Conservation (phyloP, 352 stramenopile species). For the Thraustochytrium sp. region DNA sequence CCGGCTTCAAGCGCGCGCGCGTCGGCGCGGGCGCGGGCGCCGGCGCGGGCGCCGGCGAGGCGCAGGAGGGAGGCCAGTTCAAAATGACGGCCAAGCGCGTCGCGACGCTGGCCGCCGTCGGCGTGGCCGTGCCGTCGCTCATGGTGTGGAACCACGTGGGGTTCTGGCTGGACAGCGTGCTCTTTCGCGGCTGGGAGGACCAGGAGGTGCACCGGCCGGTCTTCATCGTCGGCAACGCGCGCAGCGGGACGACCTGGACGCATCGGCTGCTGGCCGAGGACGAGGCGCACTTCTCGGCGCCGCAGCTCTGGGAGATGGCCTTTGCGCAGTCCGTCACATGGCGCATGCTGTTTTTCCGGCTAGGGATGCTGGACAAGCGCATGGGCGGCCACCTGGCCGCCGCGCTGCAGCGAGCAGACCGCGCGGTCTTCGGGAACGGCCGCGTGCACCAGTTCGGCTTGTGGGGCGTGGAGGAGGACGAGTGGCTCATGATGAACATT, state of each 20-base stretch:
- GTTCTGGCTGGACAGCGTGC: background rate
- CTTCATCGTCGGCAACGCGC: conserved; percentile 27
- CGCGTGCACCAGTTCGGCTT: background rate
- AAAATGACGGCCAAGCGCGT: background rate
- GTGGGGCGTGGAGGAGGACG: conserved; percentile 17
- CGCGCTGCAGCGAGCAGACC: background rate
- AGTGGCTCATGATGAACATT: conserved; percentile 38
- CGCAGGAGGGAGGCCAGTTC: background rate
- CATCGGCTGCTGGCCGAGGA: conserved; percentile 25
- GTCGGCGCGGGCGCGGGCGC: no score
- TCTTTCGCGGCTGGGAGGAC: background rate
- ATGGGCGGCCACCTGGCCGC: background rate
- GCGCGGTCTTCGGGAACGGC: background rate
- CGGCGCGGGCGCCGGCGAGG: background rate
- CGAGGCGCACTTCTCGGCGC: background rate
- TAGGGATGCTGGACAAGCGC: background rate
- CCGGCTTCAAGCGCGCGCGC: background rate
- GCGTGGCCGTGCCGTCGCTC: background rate
- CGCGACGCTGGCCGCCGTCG: background rate
- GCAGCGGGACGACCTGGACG: conserved; percentile 32
- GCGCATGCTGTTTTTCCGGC: conserved; percentile 2
- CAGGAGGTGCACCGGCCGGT: background rate
- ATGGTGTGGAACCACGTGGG: conserved; percentile 40
- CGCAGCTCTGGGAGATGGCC: conserved; percentile 5
- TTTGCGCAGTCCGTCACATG: conserved; percentile 11